Conservation (phyloP, 2,329 filamentous ascomycete genomes). For the Xylariaceae sp. region DNA sequence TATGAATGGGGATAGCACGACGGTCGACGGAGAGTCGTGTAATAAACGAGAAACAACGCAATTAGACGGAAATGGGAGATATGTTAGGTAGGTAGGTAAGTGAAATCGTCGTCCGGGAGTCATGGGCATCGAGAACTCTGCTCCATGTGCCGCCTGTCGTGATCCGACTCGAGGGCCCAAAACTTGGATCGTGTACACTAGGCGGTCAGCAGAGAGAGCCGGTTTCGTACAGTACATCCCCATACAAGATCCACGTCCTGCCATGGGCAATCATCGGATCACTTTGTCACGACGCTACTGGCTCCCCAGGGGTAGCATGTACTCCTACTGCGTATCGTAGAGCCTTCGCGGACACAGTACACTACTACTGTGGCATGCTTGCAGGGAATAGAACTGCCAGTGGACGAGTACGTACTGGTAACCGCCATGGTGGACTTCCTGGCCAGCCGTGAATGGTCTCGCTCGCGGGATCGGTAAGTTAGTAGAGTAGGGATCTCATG, state of each 20-base stretch:
- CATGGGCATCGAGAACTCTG: neutral
- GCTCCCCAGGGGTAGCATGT: neutral
- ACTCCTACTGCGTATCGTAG: neutral
- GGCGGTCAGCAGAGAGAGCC: constrained; percentile 11
- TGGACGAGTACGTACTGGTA: neutral
- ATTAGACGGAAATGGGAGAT: constrained; percentile 2
- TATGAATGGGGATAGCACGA: neutral
- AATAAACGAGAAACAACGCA: constrained; percentile 1
- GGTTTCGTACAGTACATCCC: constrained; percentile 7
- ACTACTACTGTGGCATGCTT: neutral
- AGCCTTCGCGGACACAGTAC: neutral
- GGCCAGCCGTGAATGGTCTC: neutral
- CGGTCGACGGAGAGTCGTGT: constrained; percentile 4
- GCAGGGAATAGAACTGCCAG: neutral
- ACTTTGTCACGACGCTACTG: constrained; percentile 11
- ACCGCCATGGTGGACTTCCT: neutral
- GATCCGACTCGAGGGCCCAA: neutral
- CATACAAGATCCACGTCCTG: constrained; percentile 1
- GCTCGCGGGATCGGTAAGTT: neutral
- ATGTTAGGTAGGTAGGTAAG: neutral
- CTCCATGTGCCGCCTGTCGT: constrained; percentile 4
- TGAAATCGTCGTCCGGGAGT: constrained; percentile 2
- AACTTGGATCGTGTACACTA: neutral
- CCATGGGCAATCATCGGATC: neutral
- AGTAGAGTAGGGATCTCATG: neutral